Conservation (phyloP, 73 alveolate genomes). For the Paraurostyla sp. region DNA sequence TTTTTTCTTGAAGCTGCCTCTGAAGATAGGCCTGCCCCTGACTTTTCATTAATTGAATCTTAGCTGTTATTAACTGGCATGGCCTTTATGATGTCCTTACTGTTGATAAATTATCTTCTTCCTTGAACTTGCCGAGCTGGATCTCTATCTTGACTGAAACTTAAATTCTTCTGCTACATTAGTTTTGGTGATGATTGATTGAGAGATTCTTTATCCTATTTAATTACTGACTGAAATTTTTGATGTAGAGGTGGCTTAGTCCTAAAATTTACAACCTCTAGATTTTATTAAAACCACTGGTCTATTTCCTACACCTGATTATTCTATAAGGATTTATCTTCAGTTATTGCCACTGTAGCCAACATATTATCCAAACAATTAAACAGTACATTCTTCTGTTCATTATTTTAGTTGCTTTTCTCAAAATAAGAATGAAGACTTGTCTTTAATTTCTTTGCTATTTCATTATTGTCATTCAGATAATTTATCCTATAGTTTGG, state of each 20-base stretch:
- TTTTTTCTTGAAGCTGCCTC: neutral
- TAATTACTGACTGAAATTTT: neutral
- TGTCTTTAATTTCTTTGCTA: slow-evolving; percentile 10
- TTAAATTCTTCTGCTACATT: neutral
- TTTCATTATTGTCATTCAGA: neutral
- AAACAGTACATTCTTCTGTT: neutral
- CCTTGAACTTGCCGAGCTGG: neutral
- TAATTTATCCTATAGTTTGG: slow-evolving; percentile 15
- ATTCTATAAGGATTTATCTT: neutral
- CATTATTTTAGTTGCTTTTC: neutral
- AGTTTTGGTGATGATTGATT: neutral
- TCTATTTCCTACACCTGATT: neutral
- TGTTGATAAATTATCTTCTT: neutral
- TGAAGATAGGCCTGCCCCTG: neutral
- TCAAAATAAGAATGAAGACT: neutral
- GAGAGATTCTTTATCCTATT: neutral
- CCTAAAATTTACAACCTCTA: slow-evolving; percentile 5
- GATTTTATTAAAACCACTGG: neutral
- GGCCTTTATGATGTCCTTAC: neutral
- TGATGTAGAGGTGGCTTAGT: slow-evolving; percentile 17
- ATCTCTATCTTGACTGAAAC: neutral
- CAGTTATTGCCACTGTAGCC: neutral
- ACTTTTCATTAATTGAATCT: too few relatives aligned
- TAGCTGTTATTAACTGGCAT: neutral
- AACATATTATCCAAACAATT: slow-evolving; percentile 15